Percentiles rank a stretch among this genome's conserved stretches.
Conservation (phyloP, 2,329 filamentous ascomycete species). For the Stromatinia cepivora region DNA sequence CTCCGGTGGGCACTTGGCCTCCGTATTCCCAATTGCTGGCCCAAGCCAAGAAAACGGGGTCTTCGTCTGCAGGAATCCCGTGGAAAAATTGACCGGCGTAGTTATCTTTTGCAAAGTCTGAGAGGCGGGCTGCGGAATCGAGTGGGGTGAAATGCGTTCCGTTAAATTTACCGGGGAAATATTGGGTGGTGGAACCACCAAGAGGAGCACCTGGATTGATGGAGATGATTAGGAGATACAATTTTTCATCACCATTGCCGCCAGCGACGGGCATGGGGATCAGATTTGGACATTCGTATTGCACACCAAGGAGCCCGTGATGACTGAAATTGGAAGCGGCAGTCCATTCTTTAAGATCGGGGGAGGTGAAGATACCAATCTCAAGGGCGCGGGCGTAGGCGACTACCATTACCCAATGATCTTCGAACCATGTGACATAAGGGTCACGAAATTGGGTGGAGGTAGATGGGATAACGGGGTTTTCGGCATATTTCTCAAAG, state of each 20-base stretch:
- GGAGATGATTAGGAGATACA: constrained; percentile 51
- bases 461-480: constrained; percentile 56
- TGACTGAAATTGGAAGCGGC: constrained; percentile 58
- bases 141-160: constrained; percentile 58
- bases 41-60: constrained; percentile 50
- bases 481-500: constrained; percentile 58
- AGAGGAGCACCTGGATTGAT: constrained; percentile 59
- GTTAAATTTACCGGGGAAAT: constrained; percentile 61
- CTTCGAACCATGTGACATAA: constrained; percentile 60
- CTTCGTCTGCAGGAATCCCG: constrained; percentile 43
- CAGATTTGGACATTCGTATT: constrained; percentile 61
- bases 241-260: constrained; percentile 37
- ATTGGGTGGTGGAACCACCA: constrained; percentile 56
- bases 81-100: constrained; percentile 60
- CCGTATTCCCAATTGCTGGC: constrained; percentile 62
- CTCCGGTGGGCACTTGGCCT: constrained; percentile 53
- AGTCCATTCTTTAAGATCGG: constrained; percentile 59
- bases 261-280: constrained; percentile 52
- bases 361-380: constrained; percentile 62
- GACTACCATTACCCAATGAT: constrained; percentile 59
- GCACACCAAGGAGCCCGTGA: constrained; percentile 48
- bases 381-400: constrained; percentile 56
- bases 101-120: constrained; percentile 54
- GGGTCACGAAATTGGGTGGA: constrained; percentile 63
- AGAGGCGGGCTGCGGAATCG: constrained; percentile 47